Evolutionary conservation across 192 early-diverging fungal species (phyloP).

Genomic region (Haplosporangium gracile): DNA sequence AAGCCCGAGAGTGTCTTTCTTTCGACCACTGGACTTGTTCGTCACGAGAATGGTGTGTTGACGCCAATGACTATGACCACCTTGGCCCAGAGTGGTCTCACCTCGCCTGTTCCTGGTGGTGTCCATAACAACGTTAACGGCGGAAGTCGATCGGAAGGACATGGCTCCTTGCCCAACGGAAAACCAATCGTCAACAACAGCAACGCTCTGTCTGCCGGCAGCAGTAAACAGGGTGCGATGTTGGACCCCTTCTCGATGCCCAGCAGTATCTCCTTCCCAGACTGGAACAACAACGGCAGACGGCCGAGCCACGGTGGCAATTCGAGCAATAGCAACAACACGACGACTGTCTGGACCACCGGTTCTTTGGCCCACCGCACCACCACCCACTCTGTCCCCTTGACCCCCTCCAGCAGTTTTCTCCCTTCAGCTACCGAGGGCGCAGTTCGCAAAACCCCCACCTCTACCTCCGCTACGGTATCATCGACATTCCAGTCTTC

Average conservation of each 20-base stretch:
- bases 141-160: neutral
- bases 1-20: neutral
- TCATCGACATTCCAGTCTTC: neutral
- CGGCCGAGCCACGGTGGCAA: neutral
- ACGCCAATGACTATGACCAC: slow-evolving; percentile 39
- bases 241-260: slow-evolving; percentile 56
- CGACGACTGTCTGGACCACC: slow-evolving; percentile 38
- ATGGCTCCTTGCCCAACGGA: neutral
- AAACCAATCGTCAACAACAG: neutral
- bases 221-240: slow-evolving; percentile 22
- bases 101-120: neutral
- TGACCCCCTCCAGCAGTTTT: neutral
- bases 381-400: slow-evolving; percentile 8
- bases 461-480: neutral
- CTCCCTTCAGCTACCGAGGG: neutral
- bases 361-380: slow-evolving; percentile 24
- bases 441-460: neutral
- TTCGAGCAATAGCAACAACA: neutral
- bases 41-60: neutral
- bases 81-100: neutral
- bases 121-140: neutral
- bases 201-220: neutral
- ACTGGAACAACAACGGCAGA: slow-evolving; percentile 11
- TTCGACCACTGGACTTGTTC: neutral
- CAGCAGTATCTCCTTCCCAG: slow-evolving; percentile 47